A percentile compares a stretch with the other conserved stretches of the same genome.
Conservation (phyloP, 2,329 filamentous ascomycete genomes). For the Aureobasidium sp. region DNA sequence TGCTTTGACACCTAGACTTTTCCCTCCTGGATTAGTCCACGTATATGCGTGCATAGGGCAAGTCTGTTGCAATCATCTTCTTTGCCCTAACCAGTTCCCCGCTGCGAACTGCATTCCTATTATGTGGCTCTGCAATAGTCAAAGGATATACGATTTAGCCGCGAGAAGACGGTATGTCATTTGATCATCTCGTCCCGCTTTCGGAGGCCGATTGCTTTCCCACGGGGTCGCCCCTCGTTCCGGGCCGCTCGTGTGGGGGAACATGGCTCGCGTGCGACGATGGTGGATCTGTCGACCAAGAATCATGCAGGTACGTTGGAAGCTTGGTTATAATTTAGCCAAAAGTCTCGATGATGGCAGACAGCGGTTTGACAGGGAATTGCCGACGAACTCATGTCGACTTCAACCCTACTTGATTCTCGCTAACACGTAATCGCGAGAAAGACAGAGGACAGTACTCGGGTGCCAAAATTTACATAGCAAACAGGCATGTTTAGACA, state of each 20-base stretch:
- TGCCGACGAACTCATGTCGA: neutral
- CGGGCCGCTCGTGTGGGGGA: conserved; percentile 2
- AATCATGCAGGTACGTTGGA: conserved; percentile 4
- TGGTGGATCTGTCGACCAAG: neutral
- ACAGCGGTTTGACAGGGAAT: neutral
- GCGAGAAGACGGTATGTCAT: neutral
- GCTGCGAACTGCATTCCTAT: neutral
- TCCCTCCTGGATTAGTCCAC: neutral
- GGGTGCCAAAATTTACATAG: neutral
- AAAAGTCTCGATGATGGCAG: neutral
- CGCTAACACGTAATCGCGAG: neutral
- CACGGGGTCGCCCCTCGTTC: neutral
- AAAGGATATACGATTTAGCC: conserved; percentile 1
- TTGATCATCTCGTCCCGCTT: neutral
- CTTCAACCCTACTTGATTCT: neutral
- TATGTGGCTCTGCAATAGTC: neutral
- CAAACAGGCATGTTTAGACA: neutral
- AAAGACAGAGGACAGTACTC: neutral
- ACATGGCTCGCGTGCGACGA: neutral
- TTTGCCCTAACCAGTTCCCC: neutral
- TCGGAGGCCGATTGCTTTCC: neutral
- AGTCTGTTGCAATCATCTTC: neutral
- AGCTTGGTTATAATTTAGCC: neutral
- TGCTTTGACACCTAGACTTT: neutral
- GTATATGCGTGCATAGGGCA: neutral